A percentile compares a stretch with the other conserved stretches of the same genome.
Conservation (phyloP, 2,329 filamentous ascomycete species). For the Neopestalotiopsis sp. region DNA sequence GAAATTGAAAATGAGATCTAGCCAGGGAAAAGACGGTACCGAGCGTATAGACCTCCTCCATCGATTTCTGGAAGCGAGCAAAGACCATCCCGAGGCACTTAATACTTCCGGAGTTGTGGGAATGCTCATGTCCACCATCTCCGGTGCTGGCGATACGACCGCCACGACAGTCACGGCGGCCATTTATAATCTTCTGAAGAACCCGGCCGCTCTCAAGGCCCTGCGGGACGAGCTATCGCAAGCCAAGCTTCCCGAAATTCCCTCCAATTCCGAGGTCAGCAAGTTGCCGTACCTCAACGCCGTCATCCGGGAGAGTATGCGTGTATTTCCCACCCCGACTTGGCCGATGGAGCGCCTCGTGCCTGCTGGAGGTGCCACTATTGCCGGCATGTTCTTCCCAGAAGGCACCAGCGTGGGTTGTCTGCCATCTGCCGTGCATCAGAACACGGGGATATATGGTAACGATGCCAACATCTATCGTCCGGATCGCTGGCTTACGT, state of each 20-base stretch:
- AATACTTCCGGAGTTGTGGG: slow-evolving; percentile 25
- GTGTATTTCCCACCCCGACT: neutral
- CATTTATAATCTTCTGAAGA: slow-evolving; percentile 41
- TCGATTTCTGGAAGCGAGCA: slow-evolving; percentile 27
- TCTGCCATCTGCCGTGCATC: slow-evolving; percentile 25
- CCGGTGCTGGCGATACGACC: slow-evolving; percentile 31
- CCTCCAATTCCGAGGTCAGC: slow-evolving; percentile 22
- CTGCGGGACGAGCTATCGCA: slow-evolving; percentile 25
- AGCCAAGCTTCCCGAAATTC: slow-evolving; percentile 24
- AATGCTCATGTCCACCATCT: slow-evolving; percentile 21
- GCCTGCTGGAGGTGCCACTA: neutral
- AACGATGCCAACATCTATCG: slow-evolving; percentile 26
- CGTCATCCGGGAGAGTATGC: neutral
- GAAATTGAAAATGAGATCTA: slow-evolving; percentile 23
- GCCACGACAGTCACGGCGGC: slow-evolving; percentile 22
- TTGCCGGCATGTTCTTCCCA: neutral
- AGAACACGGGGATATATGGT: slow-evolving; percentile 24
- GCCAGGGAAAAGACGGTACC: slow-evolving; percentile 10
- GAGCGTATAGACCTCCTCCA: slow-evolving; percentile 26
- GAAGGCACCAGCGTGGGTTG: slow-evolving; percentile 29
- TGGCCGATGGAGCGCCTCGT: neutral
- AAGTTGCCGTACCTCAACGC: slow-evolving; percentile 12
- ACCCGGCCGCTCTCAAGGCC: slow-evolving; percentile 56
- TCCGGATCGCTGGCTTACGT: slow-evolving; percentile 31
- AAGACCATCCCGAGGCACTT: slow-evolving; percentile 25